phyloP scores from a whole-genome alignment of 371 early-diverging fungal genomes.

The Mucor indicus region DNA sequence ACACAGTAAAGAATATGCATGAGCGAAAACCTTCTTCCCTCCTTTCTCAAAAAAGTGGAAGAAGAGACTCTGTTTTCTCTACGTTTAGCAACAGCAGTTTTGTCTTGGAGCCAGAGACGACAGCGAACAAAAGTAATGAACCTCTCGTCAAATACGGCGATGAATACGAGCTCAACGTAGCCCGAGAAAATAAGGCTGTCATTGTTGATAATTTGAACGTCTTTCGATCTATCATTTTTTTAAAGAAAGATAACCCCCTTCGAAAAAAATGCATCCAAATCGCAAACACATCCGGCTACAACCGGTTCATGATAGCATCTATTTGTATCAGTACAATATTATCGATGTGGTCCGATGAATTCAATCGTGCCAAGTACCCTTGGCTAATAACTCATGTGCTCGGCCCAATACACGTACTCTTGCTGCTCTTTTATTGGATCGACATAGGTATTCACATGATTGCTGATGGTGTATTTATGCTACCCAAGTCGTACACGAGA shows the following conservation, averaged over 20 bases:
- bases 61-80: background rate
- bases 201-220: conserved; percentile 23
- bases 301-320: conserved; percentile 29
- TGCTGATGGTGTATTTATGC: conserved; percentile 42
- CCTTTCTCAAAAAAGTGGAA: background rate
- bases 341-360: conserved; percentile 33
- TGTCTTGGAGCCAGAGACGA: background rate
- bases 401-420: conserved; percentile 27
- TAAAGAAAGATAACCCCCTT: conserved; percentile 9
- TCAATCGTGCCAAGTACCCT: conserved; percentile 13
- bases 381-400: conserved; percentile 4
- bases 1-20: no score
- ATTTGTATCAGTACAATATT: conserved; percentile 42
- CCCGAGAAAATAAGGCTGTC: conserved; percentile 35
- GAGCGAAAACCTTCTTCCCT: background rate
- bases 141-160: conserved; percentile 30
- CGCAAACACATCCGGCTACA: conserved; percentile 16
- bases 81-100: background rate
- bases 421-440: conserved; percentile 33
- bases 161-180: conserved; percentile 35
- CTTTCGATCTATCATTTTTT: conserved; percentile 24
- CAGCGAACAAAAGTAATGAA: background rate
- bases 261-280: conserved; percentile 13
- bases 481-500: conserved; percentile 47
- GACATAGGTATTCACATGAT: conserved; percentile 41